Conservation (phyloP, 2,329 filamentous ascomycete species). For the Thermoascus crustaceus region DNA sequence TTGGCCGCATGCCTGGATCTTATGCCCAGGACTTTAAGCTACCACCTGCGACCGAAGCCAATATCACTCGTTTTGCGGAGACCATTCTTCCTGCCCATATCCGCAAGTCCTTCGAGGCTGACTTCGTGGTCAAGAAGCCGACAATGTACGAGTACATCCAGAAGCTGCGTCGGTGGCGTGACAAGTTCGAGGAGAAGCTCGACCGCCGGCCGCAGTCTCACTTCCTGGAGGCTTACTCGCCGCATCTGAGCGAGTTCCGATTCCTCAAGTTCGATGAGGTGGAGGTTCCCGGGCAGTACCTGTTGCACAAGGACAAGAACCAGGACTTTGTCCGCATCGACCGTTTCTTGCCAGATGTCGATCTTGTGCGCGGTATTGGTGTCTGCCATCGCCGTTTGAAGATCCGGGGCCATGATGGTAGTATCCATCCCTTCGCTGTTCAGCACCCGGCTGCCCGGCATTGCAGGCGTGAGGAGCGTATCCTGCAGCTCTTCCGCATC, state of each 20-base stretch:
- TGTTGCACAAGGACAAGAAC: conserved; percentile 97
- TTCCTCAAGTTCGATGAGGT: conserved; percentile 99
- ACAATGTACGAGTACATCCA: conserved; percentile 99
- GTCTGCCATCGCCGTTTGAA: conserved; percentile 87
- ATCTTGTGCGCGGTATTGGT: conserved; percentile 82
- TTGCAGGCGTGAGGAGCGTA: conserved; percentile 87
- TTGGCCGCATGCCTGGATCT: conserved; percentile 74
- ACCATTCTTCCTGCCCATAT: conserved; percentile 93
- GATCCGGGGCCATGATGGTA: conserved; percentile 95
- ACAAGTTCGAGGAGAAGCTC: conserved; percentile 96
- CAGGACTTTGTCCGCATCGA: conserved; percentile 97
- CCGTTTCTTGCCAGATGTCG: conserved; percentile 89
- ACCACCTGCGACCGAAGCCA: conserved; percentile 81
- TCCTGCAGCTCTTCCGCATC: conserved; percentile 91
- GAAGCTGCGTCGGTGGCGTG: conserved; percentile 89
- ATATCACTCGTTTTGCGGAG: conserved; percentile 93
- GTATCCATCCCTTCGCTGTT: conserved; percentile 90
- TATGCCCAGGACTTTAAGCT: conserved; percentile 90
- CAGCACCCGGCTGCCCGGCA: conserved; percentile 91
- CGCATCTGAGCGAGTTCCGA: conserved; percentile 88
- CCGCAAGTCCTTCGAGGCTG: conserved; percentile 90
- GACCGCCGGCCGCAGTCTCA: conserved; percentile 69
- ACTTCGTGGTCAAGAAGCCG: conserved; percentile 90
- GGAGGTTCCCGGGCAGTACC: conserved; percentile 92
- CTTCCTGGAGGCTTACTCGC: conserved; percentile 76